These are phyloP conservation scores for Xylariaceae sp. DNA, from an alignment of 2,329 filamentous ascomycete genomes.

Conservation along the genomic window DNA sequence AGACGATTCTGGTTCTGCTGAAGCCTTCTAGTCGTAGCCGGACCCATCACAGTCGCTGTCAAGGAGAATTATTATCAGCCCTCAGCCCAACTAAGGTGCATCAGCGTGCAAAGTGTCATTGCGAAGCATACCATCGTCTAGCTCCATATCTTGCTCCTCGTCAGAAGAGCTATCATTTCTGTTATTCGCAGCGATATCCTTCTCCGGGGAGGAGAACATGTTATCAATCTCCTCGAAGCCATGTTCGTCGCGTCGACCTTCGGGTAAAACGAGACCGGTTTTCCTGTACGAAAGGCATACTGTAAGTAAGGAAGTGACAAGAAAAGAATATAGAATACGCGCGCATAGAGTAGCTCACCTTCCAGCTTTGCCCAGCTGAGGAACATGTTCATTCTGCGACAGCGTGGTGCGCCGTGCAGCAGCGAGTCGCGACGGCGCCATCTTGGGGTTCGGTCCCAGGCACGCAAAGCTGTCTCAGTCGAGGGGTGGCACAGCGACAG, in stretches of 20 bases:
- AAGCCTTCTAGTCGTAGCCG: slow-evolving; percentile 48
- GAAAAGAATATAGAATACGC: slow-evolving; percentile 24
- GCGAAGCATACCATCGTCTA: slow-evolving; percentile 44
- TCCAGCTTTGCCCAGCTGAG: slow-evolving; percentile 47
- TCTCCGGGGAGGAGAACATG: slow-evolving; percentile 84
- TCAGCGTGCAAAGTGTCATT: slow-evolving; percentile 3
- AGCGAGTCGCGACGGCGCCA: slow-evolving; percentile 38
- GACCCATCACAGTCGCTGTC: slow-evolving; percentile 50
- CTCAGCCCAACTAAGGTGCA: neutral
- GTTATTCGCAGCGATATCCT: slow-evolving; percentile 32
- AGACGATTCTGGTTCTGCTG: slow-evolving; percentile 46
- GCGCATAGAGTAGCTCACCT: no score
- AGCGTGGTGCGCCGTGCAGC: slow-evolving; percentile 35
- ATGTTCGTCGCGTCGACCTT: slow-evolving; percentile 83
- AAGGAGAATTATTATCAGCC: slow-evolving; percentile 5
- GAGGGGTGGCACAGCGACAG: no score
- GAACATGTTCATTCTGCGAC: slow-evolving; percentile 44
- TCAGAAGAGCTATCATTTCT: slow-evolving; percentile 18
- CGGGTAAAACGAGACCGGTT: slow-evolving; percentile 79
- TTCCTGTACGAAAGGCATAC: slow-evolving; percentile 53
- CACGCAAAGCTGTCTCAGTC: no score
- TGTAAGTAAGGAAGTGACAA: neutral
- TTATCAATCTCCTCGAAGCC: slow-evolving; percentile 85
- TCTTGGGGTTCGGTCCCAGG: slow-evolving; percentile 16
- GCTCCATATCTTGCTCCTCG: slow-evolving; percentile 50